A percentile compares a stretch with the other conserved stretches of the same genome.
These are phyloP conservation scores for Nemania sp. DNA, from an alignment of 2,329 filamentous ascomycete species.

Conservation along the genomic window DNA sequence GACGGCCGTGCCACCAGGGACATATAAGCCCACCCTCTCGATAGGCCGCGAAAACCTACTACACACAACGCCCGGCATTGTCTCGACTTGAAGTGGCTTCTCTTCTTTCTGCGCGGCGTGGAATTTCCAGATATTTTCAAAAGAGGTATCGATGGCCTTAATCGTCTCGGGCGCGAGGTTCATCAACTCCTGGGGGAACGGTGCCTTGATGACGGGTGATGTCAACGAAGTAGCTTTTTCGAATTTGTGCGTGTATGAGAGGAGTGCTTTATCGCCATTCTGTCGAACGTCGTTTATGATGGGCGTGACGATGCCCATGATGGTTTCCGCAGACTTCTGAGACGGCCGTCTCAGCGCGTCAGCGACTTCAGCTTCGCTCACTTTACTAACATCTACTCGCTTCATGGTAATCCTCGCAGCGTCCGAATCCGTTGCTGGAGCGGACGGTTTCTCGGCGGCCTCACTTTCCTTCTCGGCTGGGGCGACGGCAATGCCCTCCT, in stretches of 20 bases:
- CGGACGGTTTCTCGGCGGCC: conserved; percentile 43
- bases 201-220: conserved; percentile 86
- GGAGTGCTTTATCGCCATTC: conserved; percentile 83
- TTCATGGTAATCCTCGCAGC: conserved; percentile 76
- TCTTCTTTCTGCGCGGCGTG: conserved; percentile 89
- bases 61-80: conserved; percentile 96
- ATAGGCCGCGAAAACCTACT: conserved; percentile 92
- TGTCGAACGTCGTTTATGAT: conserved; percentile 88
- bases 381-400: conserved; percentile 71
- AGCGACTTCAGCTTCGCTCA: conserved; percentile 66
- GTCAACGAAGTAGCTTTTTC: conserved; percentile 92
- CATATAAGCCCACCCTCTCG: conserved; percentile 93
- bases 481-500: conserved; percentile 66
- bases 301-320: conserved; percentile 86
- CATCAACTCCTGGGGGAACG: conserved; percentile 87
- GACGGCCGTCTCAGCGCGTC: conserved; percentile 85
- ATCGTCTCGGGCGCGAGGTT: conserved; percentile 80
- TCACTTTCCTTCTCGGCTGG: conserved; percentile 42
- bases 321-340: conserved; percentile 91
- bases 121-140: conserved; percentile 92
- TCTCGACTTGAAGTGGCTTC: conserved; percentile 83
- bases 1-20: conserved; percentile 96
- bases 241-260: conserved; percentile 96
- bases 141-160: conserved; percentile 90
- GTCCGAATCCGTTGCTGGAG: conserved; percentile 40